A percentile compares a stretch with the other conserved stretches of the same genome.
Conservation (phyloP, 2,329 filamentous ascomycete species). For the Dothideomycetidae sp. region DNA sequence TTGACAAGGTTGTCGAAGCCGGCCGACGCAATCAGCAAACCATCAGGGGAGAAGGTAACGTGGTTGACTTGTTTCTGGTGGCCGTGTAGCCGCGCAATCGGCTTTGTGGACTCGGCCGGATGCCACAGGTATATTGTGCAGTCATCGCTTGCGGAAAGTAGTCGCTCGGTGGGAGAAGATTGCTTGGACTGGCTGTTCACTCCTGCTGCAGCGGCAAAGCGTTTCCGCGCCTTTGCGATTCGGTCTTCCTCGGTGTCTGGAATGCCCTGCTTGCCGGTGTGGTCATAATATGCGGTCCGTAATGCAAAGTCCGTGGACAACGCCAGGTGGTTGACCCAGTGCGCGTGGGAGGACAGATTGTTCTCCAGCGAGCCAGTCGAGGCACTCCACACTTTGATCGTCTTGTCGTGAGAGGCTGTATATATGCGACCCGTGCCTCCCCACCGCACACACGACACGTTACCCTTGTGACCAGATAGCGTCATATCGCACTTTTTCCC, state of each 20-base stretch:
- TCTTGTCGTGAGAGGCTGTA: constrained; percentile 80
- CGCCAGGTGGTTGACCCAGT: constrained; percentile 92
- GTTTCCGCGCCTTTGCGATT: constrained; percentile 57
- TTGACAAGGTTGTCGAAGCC: constrained; percentile 94
- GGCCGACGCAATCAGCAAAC: constrained; percentile 69
- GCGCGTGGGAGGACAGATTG: constrained; percentile 67
- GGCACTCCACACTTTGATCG: constrained; percentile 79
- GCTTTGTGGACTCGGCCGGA: constrained; percentile 62
- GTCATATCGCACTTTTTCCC: constrained; percentile 67
- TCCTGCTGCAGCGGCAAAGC: constrained; percentile 74
- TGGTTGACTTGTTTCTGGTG: constrained; percentile 97
- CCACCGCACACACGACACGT: constrained; percentile 85
- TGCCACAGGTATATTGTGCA: constrained; percentile 97
- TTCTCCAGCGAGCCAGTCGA: constrained; percentile 65
- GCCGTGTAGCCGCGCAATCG: constrained; percentile 73
- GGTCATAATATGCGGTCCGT: constrained; percentile 75
- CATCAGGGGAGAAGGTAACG: constrained; percentile 86
- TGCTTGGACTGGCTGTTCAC: constrained; percentile 33
- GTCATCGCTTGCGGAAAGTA: constrained; percentile 87
- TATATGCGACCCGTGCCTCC: constrained; percentile 79
- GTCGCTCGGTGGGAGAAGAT: constrained; percentile 63
- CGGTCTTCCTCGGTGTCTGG: constrained; percentile 58
- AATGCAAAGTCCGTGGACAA: constrained; percentile 85
- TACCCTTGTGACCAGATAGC: constrained; percentile 75
- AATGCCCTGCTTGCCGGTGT: constrained; percentile 50